These are phyloP conservation scores for Nidularia sp. DNA, from an alignment of 768 basidiomycete genomes.

Conservation along the genomic window DNA sequence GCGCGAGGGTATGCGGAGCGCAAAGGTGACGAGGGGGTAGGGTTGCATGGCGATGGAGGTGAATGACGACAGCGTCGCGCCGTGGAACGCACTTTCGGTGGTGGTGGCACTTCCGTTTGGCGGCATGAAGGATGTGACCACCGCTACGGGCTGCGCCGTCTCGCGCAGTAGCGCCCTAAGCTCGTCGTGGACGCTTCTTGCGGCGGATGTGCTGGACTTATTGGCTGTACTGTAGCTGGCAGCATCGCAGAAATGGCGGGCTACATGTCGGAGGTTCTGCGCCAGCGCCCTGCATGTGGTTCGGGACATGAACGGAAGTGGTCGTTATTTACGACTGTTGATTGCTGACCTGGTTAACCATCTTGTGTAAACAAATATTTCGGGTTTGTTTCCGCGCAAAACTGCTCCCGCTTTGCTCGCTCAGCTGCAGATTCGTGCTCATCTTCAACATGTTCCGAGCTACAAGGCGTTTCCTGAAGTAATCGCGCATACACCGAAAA, in stretches of 20 bases:
- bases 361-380: not conserved
- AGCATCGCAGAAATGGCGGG: not conserved
- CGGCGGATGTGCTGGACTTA: not conserved
- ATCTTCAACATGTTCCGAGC: no score
- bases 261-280: not conserved
- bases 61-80: slow-evolving; percentile 92
- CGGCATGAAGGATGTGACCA: slow-evolving; percentile 73
- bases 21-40: slow-evolving; percentile 82
- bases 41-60: slow-evolving; percentile 90
- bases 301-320: slow-evolving; percentile 2
- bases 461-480: no score
- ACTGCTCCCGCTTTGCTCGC: no score
- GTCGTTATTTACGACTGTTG: not conserved
- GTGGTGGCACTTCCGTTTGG: slow-evolving; percentile 1
- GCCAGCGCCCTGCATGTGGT: not conserved
- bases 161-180: slow-evolving; percentile 65
- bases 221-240: not conserved
- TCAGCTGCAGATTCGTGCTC: no score
- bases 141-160: slow-evolving; percentile 81
- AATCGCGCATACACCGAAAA: no score
- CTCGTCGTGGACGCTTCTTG: slow-evolving; percentile 6
- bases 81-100: slow-evolving; percentile 51
- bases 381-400: no score
- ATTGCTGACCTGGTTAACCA: no score
- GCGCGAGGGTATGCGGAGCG: slow-evolving; percentile 84